phyloP scores from a whole-genome alignment of 495 filamentous ascomycete genomes.

The Penicillium longicatenatum region DNA sequence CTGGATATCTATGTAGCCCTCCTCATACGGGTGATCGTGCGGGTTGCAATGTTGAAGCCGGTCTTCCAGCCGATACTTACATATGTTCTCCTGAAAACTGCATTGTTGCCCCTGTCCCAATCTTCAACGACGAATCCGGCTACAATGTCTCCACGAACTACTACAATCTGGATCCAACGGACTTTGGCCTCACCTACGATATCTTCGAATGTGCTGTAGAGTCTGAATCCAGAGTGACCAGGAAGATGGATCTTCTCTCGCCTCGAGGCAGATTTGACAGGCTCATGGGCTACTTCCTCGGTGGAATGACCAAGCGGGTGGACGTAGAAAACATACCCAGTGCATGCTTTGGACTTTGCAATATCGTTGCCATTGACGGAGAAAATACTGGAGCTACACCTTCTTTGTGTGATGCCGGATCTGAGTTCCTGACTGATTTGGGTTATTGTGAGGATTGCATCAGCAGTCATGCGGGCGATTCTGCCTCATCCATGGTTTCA shows the following conservation, averaged over 20 bases:
- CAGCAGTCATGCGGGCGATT: slow-evolving; percentile 2
- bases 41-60: slow-evolving; percentile 55
- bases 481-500: slow-evolving; percentile 11
- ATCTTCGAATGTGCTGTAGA: slow-evolving; percentile 50
- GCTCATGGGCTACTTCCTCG: neutral
- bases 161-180: slow-evolving; percentile 63
- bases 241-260: slow-evolving; percentile 7
- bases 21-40: slow-evolving; percentile 27
- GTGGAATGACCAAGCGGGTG: slow-evolving; percentile 10
- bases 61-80: slow-evolving; percentile 54
- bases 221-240: neutral
- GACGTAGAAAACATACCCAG: slow-evolving; percentile 29
- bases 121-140: slow-evolving; percentile 35
- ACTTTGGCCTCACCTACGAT: slow-evolving; percentile 62
- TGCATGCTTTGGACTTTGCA: slow-evolving; percentile 57
- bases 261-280: neutral
- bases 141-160: slow-evolving; percentile 56
- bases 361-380: slow-evolving; percentile 14
- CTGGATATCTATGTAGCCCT: slow-evolving; percentile 60
- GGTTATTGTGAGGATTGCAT: slow-evolving; percentile 39
- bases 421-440: slow-evolving; percentile 40
- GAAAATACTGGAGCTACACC: slow-evolving; percentile 19
- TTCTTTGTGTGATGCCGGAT: slow-evolving; percentile 44
- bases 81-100: slow-evolving; percentile 59
- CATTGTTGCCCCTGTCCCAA: slow-evolving; percentile 37